Conservation (phyloP, 441 rosid genomes). For the Daphne laureola region DNA sequence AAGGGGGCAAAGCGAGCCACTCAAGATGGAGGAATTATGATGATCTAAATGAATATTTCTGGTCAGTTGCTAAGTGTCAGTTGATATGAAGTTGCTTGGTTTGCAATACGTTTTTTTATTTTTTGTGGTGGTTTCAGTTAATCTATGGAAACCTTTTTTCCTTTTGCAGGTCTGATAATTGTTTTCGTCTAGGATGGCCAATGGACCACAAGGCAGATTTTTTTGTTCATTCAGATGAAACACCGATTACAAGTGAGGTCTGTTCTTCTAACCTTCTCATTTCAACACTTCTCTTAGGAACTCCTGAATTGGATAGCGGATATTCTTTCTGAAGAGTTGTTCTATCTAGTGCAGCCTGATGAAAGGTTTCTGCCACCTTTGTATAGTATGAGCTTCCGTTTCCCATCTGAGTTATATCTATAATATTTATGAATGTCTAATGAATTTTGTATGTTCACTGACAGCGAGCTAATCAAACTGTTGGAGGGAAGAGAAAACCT, state of each 20-base stretch:
- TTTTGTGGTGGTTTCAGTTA: constrained; percentile 5
- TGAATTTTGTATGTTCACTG: constrained; percentile 14
- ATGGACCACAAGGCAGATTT: constrained; percentile 56
- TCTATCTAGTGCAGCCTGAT: too few species aligned
- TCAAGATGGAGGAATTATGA: constrained; percentile 99
- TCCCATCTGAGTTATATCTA: constrained; percentile 2
- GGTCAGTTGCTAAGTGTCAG: constrained; percentile 39
- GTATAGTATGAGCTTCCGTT: not conserved
- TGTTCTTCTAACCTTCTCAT: too few species aligned
- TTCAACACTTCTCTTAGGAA: too few species aligned
- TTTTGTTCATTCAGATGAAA: constrained; percentile 56
- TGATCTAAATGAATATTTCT: constrained; percentile 94
- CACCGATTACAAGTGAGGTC: constrained; percentile 32
- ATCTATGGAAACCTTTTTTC: constrained; percentile 10
- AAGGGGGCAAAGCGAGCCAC: constrained; percentile 83
- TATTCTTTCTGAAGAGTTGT: too few species aligned
- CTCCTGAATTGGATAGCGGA: too few species aligned
- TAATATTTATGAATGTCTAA: constrained; percentile 4
- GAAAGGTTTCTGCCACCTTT: too few species aligned
- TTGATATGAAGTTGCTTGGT: not conserved
- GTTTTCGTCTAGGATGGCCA: constrained; percentile 79
- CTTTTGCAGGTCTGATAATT: constrained; percentile 63
- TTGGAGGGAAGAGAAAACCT: constrained; percentile 57
- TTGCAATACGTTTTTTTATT: constrained; percentile 1
- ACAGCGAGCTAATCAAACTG: constrained; percentile 54